phyloP scores from a whole-genome alignment of 1,284 basidiomycete species.

The Ustilago nuda region DNA sequence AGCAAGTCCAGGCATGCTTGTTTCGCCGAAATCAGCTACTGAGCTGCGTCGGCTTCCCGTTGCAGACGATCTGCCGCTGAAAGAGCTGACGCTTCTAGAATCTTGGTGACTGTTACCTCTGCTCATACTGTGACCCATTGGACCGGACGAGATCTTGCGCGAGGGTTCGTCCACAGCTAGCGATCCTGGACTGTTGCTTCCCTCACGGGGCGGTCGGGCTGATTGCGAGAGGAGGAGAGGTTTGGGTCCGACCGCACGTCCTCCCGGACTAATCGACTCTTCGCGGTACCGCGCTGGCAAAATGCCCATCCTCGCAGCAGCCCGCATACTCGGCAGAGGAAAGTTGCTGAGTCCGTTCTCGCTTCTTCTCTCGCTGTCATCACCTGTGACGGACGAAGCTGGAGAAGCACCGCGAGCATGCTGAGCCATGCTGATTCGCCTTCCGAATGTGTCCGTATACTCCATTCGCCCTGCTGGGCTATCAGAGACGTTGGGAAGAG shows the following conservation, averaged over 20 bases:
- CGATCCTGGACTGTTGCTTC: slow-evolving; percentile 25
- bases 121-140: slow-evolving; percentile 49
- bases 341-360: slow-evolving; percentile 28
- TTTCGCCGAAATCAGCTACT: slow-evolving; percentile 27
- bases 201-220: slow-evolving; percentile 57
- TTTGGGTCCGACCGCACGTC: slow-evolving; percentile 46
- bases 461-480: slow-evolving; percentile 55
- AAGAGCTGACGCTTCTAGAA: slow-evolving; percentile 18
- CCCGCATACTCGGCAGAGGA: slow-evolving; percentile 52
- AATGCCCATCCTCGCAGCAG: slow-evolving; percentile 50
- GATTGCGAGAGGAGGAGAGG: slow-evolving; percentile 52
- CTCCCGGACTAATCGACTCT: slow-evolving; percentile 21
- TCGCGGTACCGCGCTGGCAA: slow-evolving; percentile 29
- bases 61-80: slow-evolving; percentile 23
- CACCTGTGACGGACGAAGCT: slow-evolving; percentile 30
- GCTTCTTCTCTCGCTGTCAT: slow-evolving; percentile 32
- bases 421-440: slow-evolving; percentile 36
- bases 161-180: slow-evolving; percentile 43
- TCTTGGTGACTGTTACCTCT: slow-evolving; percentile 27
- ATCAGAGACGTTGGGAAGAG: slow-evolving; percentile 57
- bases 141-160: slow-evolving; percentile 59
- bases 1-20: slow-evolving; percentile 26
- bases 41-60: slow-evolving; percentile 37
- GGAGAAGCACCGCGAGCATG: slow-evolving; percentile 21
- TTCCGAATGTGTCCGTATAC: slow-evolving; percentile 43